Base-by-base conservation (phyloP, 768 basidiomycete species). In the Collybiopsis confluens region DNA sequence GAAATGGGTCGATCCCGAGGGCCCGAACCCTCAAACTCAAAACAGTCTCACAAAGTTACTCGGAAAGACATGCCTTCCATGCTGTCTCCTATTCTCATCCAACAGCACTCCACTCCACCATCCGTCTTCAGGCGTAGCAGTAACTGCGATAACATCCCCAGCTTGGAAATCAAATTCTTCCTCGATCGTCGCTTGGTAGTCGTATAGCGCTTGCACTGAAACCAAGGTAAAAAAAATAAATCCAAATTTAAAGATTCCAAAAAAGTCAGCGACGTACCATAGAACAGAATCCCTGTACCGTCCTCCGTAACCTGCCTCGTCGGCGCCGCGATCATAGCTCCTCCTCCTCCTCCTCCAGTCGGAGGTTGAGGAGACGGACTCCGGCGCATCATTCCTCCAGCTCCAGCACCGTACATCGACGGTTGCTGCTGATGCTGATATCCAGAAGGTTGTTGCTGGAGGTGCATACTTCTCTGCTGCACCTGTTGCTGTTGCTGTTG, bases 131-230 rank as follows among this genome's bases (percentile, higher is more conserved):
- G 86, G 86, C 3, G 85, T 87, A 23, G 76, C 74, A 1, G 84
- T 86, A 20, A 90, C 87, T 0, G 86, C 87, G 57, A 90, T 88
- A 58, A 88, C 81, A 62, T 90, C 87, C 11, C 82, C 84, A 13
- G 76, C 69, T 61, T 86, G 83, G 78, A 90, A 89, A 62, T 86
- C 81, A 64, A 90, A 88, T 66, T 89, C 87, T 57, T 86, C 85
- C 3, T 82, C 77, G 56, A 79, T 81, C 13, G 77, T 73, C 7
- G 82, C 83, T 2, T 68, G 66, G 57, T 85, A 86, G 66, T 86
- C 84, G 62, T 82, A 86, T 52, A 86, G 65, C 35, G 84, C 84
- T 66, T 83, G 82, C 53, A 86, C 83, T 82, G 53, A n/a, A n/a
- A n/a, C n/a, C n/a, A n/a, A 77, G 20, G 27, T 11, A 3, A 54